phyloP scores from a whole-genome alignment of 148 eudicot species.

The Rhododendron griersonianum region DNA sequence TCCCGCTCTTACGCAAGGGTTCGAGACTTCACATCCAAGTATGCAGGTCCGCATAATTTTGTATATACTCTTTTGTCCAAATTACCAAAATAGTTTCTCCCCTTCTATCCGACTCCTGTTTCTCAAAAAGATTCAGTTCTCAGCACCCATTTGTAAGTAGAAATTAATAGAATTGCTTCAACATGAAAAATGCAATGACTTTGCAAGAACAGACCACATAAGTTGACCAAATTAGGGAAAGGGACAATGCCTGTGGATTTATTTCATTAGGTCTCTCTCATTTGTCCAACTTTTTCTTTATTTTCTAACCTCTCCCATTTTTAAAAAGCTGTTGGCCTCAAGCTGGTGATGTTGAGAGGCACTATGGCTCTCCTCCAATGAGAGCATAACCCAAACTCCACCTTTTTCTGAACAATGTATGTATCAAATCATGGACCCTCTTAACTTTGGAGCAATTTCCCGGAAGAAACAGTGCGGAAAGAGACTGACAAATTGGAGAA shows the following conservation, averaged over 20 bases:
- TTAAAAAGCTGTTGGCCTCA: neutral
- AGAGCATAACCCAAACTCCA: neutral
- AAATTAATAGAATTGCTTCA: neutral
- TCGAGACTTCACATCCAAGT: neutral
- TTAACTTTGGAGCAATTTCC: neutral
- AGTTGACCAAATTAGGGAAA: neutral
- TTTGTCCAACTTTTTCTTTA: neutral
- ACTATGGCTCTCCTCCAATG: conserved; percentile 1
- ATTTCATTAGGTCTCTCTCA: neutral
- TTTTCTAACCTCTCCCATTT: neutral
- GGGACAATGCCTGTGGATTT: neutral
- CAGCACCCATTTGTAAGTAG: neutral
- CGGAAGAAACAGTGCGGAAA: neutral
- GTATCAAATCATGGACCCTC: neutral
- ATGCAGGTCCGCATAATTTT: neutral
- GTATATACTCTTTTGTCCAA: neutral
- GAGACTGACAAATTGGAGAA: neutral
- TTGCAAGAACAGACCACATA: neutral
- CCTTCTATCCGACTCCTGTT: neutral
- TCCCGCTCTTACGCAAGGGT: neutral
- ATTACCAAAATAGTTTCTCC: neutral
- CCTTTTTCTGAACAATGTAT: neutral
- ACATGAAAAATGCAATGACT: neutral
- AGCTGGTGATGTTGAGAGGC: conserved; percentile 4
- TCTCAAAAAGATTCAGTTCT: neutral